Conservation (phyloP, 305 asterid species). For the Rubia occidens region DNA sequence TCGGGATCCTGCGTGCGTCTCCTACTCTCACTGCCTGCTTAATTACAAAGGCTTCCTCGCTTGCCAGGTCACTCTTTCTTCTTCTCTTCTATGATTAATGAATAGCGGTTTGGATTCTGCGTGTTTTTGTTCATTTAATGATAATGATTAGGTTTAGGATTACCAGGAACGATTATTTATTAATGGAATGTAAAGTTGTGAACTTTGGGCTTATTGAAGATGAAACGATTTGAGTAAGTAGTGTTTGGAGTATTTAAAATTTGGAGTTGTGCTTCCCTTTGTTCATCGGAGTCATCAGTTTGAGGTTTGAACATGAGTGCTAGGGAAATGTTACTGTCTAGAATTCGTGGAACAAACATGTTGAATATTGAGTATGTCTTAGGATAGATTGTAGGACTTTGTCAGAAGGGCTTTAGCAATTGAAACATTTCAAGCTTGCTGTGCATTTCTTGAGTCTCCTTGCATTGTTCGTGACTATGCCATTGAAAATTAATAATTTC, state of each 20-base stretch:
- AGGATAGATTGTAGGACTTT: not conserved
- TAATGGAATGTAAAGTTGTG: too few species aligned
- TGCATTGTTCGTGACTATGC: too few species aligned
- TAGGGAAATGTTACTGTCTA: too few species aligned
- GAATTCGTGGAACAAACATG: not conserved
- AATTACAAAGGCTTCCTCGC: slow-evolving; percentile 40
- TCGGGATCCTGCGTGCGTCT: slow-evolving; percentile 41
- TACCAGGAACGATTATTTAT: not conserved
- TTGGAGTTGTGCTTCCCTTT: not conserved
- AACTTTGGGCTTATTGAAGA: not conserved
- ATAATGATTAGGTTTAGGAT: not conserved
- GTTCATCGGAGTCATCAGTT: not conserved
- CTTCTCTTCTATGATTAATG: not conserved
- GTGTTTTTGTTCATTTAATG: too few species aligned
- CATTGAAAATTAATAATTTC: not conserved
- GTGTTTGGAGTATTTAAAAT: not conserved
- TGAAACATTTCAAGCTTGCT: not conserved
- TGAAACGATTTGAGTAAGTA: not conserved
- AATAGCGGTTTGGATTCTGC: not conserved
- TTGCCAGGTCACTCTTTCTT: slow-evolving; percentile 25
- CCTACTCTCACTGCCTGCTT: slow-evolving; percentile 38
- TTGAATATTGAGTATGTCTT: not conserved
- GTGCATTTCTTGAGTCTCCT: not conserved
- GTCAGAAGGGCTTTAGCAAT: not conserved
- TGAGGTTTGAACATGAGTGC: not conserved